phyloP scores from a whole-genome alignment of 1,139 yeast species.

The Saccharomyces hybrid region DNA sequence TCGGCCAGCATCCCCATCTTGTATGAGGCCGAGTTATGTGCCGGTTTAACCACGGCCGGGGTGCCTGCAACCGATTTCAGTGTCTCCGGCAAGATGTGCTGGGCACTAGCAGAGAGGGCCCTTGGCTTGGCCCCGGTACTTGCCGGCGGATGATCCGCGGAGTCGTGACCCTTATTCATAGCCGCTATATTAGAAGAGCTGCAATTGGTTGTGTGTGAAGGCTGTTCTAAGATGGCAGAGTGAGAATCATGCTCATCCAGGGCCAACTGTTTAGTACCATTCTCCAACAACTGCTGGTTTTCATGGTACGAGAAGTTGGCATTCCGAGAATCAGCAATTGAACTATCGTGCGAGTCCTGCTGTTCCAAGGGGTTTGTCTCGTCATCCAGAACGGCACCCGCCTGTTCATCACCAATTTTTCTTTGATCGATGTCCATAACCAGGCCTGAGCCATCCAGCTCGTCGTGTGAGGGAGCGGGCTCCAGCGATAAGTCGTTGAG shows the following conservation, averaged over 20 bases:
- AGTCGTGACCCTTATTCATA: neutral
- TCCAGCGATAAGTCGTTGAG: conserved; percentile 3
- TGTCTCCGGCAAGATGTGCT: conserved; percentile 25
- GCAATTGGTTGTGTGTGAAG: conserved; percentile 4
- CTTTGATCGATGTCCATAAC: conserved; percentile 6
- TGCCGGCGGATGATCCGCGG: neutral
- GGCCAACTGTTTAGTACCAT: conserved; percentile 28
- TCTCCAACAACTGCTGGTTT: conserved; percentile 25
- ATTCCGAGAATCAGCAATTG: conserved; percentile 4
- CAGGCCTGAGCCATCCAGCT: conserved; percentile 11
- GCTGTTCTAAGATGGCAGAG: conserved; percentile 15
- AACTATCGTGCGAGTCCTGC: neutral
- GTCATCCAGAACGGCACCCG: conserved; percentile 2
- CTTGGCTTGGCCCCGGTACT: conserved; percentile 10
- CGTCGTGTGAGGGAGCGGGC: conserved; percentile 5
- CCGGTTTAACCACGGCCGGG: conserved; percentile 8
- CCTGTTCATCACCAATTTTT: conserved; percentile 2
- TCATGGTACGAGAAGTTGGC: conserved; percentile 31
- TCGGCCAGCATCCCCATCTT: conserved; percentile 53
- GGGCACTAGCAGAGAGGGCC: conserved; percentile 25
- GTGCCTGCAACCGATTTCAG: conserved; percentile 12
- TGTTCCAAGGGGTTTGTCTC: neutral
- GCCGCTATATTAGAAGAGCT: neutral
- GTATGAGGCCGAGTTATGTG: conserved; percentile 22
- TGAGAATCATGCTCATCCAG: conserved; percentile 15